Evolutionary conservation across 2,329 filamentous ascomycete genomes (phyloP), one percentile per base, ranked within the genome.

Genomic region (Dactylellina cionopaga): DNA sequence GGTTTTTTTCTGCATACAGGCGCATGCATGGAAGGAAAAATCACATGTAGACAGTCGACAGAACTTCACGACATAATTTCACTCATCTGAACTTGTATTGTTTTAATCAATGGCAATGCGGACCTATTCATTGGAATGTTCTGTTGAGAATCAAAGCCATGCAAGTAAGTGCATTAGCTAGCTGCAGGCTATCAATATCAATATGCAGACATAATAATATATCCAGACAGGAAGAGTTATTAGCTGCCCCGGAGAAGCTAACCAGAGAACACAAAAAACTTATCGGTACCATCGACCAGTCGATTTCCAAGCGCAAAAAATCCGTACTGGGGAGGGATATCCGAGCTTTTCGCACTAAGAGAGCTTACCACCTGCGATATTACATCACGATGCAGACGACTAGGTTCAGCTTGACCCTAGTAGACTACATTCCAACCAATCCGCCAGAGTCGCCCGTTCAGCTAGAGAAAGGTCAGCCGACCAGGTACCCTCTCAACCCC

Each of bases 161-260:
- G 65, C 65, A 63, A 62, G 65, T 71, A 71, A 71, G 56, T 71
- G 58, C 65, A 71, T 63, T 62, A 63, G 65, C 33, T 65, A 49
- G 31, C 58, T 71, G 65, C 65, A 43, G 52, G 51, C 41, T 10
- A n/a, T 44, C 51, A 33, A 58, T 39, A 65, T 41, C 41, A 35
- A 33, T n/a, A 31, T 25, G 49, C 29, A 33, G 19, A 17, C 15
- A 7, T 41, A 7, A 41, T 39, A 35, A 24, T 46, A 29, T 29
- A 62, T 51, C 56, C 24, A 22, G 54, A 56, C 49, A 47, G 25
- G 29, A 43, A 37, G 31, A 47, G 15, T 29, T 54, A 49, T 51
- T 33, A 33, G n/a, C 22, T 59, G 44, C 44, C 46, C 46, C 55
- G 24, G 44, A 41, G 37, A 27, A 55, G 13, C 11, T n/a, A 49